Base-by-base conservation (phyloP, 441 rosid genomes). In the Erodium chrysanthum region DNA sequence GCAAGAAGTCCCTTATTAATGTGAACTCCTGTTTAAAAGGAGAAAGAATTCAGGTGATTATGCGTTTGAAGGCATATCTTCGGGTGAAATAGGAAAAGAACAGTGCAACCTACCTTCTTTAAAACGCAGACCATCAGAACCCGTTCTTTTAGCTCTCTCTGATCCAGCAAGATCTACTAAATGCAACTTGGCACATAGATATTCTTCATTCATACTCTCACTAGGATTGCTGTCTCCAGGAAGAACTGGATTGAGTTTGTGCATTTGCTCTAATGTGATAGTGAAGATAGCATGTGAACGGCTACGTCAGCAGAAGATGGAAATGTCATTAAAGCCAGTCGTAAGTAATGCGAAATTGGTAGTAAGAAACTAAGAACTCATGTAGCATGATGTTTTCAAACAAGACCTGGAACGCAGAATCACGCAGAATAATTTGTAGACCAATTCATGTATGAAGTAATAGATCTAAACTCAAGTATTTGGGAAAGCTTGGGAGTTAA, bases 281-380 rank as follows among this genome's bases (percentile, higher is more conserved):
- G 97, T 94, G 81, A 94, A 94, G 78, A 94, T 94, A 21, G 99
- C 99, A 86, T 94, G 99, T 69, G 99, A 94, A 67, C 99, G 99
- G 82, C 99, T 93, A 77, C 73, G 78, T 14, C 65, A 50, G 65
- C 74, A 59, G 66, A 66, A 72, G 65, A 66, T 71, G 17, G 65
- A 10, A 72, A 25, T 31, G 52, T 75, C 65, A 73, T 20, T 61
- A 25, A 63, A 64, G 58, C 10, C 33, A 23, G 31, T 17, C 3
- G 52, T 11, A 54, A 18, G 10, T 33, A 71, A 35, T 65, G 42
- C 40, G 54, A 27, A 54, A 27, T 62, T 42, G 31, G 72, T 22
- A 65, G 21, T 27, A 69, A 67, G 67, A n/a, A 18, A 44, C 54
- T n/a, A 46, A 46, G 54, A 46, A 7, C 59, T 50, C 52, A 61